Evolutionary conservation across 768 basidiomycete species (phyloP), one percentile per base, ranked within the genome.

Genomic region (Collybiopsis confluens): DNA sequence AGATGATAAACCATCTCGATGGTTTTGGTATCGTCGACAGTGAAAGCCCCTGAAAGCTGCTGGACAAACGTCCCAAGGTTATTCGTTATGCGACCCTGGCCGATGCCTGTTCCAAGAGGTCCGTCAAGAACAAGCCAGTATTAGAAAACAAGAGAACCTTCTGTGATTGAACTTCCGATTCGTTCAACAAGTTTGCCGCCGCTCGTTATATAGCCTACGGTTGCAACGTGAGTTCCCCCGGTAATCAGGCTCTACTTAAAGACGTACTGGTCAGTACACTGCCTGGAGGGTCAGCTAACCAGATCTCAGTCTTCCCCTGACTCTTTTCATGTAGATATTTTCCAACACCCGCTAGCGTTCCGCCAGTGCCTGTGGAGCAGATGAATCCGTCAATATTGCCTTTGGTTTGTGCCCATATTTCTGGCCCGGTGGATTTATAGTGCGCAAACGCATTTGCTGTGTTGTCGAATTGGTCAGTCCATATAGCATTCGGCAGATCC

Each of bases 381-480:
- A 92, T 80, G 72, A 99, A 99, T n/a, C 78, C 97, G 63, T 97
- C 88, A 1, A 98, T 55, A 13, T 78, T 72, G 2, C 91, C 92
- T 35, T 74, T 61, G 1, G 85, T 92, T 68, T 98, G 96, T 49
- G 82, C 81, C 92, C 92, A 97, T 49, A 99, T 95, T 70, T 99
- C 97, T 0, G 97, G 97, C 1, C 96, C 97, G 3, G 96, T 99
- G 3, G 92, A 83, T 36, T 74, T 65, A 67, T 95, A 97, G 67
- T 99, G 97, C 18, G 85, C 87, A 20, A 85, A 62, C 15, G 95
- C 83, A 65, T 99, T 99, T 18, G 96, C 92, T 23, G 77, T 83
- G 70, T 98, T 98, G 72, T 98, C 96, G 64, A 99, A 98, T 70
- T 99, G 97, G 73, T 99, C 81, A 7, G 92, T 98, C 96, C 97